phyloP scores from a whole-genome alignment of 768 basidiomycete genomes.

The Naganishia onofrii region DNA sequence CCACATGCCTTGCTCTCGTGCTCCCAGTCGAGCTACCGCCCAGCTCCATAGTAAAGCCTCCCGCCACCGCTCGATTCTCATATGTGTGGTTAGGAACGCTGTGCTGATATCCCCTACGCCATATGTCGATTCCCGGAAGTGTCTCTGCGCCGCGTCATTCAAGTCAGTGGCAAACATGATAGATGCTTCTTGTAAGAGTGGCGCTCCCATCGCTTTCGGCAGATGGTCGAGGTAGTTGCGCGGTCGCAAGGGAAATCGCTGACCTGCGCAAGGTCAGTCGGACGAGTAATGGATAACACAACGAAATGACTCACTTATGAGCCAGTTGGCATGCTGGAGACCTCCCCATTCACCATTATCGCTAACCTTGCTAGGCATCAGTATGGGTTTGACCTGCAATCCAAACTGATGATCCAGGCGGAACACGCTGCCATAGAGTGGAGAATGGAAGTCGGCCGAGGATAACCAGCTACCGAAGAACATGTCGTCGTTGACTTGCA shows the following conservation, averaged over 20 bases:
- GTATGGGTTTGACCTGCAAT: constrained; percentile 37
- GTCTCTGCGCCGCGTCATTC: constrained; percentile 38
- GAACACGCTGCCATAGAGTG: constrained; percentile 43
- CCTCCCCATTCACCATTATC: constrained; percentile 49
- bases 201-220: constrained; percentile 40
- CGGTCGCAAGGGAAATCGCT: constrained; percentile 38
- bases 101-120: constrained; percentile 45
- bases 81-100: constrained; percentile 42
- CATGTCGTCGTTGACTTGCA: constrained; percentile 51
- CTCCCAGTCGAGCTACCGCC: constrained; percentile 40
- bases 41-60: constrained; percentile 50
- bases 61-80: constrained; percentile 48
- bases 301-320: constrained; percentile 35
- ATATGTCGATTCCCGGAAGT: constrained; percentile 39
- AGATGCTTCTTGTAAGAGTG: constrained; percentile 42
- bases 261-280: not conserved
- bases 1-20: constrained; percentile 39
- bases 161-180: constrained; percentile 43
- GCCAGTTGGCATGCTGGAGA: constrained; percentile 41
- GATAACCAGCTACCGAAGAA: constrained; percentile 41
- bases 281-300: not conserved
- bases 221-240: constrained; percentile 46
- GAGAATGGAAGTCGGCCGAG: constrained; percentile 45
- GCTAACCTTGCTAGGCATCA: constrained; percentile 32
- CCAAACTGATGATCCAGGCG: constrained; percentile 35